These are phyloP conservation scores for Toxicodendron radicans DNA, from an alignment of 345 rosid species.

Conservation along the genomic window DNA sequence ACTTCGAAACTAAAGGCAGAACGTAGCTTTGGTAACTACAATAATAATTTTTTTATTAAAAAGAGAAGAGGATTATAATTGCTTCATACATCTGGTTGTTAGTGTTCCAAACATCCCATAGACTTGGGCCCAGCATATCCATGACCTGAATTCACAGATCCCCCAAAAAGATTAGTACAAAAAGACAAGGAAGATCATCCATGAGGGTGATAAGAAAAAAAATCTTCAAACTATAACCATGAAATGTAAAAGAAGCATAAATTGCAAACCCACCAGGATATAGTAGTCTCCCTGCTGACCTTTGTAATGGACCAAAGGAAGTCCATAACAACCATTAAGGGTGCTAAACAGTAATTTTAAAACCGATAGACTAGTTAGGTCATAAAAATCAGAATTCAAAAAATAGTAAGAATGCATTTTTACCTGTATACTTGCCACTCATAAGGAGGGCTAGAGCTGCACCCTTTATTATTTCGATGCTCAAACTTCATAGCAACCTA, in stretches of 20 bases:
- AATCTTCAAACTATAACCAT: not conserved
- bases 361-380: conserved; percentile 19
- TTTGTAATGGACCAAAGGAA: conserved; percentile 51
- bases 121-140: conserved; percentile 63
- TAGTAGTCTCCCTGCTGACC: conserved; percentile 64
- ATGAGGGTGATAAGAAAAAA: not conserved
- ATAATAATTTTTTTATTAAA: conserved; percentile 3
- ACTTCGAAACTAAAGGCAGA: conserved; percentile 15
- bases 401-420: not conserved
- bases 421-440: conserved; percentile 77
- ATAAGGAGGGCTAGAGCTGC: conserved; percentile 61
- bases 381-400: conserved; percentile 14
- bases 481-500: conserved; percentile 76
- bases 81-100: conserved; percentile 40
- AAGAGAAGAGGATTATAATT: conserved; percentile 17
- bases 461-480: conserved; percentile 63
- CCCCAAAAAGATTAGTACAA: not conserved
- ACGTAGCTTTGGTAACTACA: not conserved
- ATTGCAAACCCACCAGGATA: conserved; percentile 40
- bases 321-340: conserved; percentile 51
- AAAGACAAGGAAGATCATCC: not conserved
- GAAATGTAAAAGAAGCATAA: not conserved
- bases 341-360: conserved; percentile 28
- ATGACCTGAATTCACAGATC: conserved; percentile 37
- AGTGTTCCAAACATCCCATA: conserved; percentile 59